Percentiles rank a stretch among this genome's conserved stretches.
phyloP scores from a whole-genome alignment of 129 eudicot species.

The Artemisia annua region DNA sequence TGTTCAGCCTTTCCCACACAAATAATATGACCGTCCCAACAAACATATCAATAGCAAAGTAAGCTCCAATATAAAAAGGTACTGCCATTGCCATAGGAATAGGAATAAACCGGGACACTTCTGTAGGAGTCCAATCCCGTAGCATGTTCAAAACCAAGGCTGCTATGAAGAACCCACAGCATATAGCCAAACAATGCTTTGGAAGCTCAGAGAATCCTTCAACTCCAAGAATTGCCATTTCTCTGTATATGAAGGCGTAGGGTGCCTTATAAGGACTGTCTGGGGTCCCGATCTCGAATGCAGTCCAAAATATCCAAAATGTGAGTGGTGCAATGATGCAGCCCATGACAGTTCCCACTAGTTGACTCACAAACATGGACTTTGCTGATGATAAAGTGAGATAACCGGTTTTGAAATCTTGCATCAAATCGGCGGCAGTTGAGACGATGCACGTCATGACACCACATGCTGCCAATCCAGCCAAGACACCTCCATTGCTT shows the following conservation, averaged over 20 bases:
- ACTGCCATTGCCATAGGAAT: constrained; percentile 43
- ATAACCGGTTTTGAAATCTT: constrained; percentile 92
- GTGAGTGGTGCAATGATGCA: constrained; percentile 87
- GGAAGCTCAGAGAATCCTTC: constrained; percentile 94
- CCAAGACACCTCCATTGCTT: constrained; percentile 71
- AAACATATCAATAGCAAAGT: constrained; percentile 37
- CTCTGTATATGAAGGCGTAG: constrained; percentile 80
- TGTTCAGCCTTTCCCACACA: constrained; percentile 52
- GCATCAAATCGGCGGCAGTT: constrained; percentile 95
- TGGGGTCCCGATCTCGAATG: constrained; percentile 85
- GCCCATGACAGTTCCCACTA: constrained; percentile 89
- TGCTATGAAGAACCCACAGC: constrained; percentile 69
- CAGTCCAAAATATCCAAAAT: constrained; percentile 84
- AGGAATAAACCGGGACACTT: constrained; percentile 40
- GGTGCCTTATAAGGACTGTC: constrained; percentile 97
- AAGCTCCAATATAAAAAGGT: constrained; percentile 35
- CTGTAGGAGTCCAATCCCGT: constrained; percentile 60
- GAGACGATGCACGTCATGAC: constrained; percentile 88
- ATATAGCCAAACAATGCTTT: constrained; percentile 67
- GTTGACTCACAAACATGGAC: constrained; percentile 89
- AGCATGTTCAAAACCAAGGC: constrained; percentile 63
- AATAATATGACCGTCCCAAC: constrained; percentile 36
- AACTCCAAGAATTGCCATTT: constrained; percentile 89
- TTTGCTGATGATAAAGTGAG: constrained; percentile 82
- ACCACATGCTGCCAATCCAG: constrained; percentile 88